Evolutionary conservation across 2,329 filamentous ascomycete species (phyloP).

Genomic region (Ceratocystiopsis brevicomis): DNA sequence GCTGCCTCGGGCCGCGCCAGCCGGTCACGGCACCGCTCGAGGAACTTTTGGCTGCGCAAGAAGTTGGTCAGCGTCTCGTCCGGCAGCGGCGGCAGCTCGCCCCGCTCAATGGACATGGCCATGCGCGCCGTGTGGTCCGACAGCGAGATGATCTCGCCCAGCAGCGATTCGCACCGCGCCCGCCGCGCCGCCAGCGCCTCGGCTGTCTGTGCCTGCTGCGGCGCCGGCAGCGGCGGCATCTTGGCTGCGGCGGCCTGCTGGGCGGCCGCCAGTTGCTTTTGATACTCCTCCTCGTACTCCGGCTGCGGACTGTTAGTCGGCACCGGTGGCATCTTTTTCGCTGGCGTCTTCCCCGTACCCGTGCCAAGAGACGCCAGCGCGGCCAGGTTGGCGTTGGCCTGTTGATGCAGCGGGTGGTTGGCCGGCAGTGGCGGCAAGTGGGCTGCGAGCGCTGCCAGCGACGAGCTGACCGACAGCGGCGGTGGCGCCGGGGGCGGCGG

Average conservation of each 20-base stretch:
- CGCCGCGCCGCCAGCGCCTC: conserved; percentile 7
- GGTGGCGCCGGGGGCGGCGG: conserved; percentile 4
- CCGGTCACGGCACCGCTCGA: conserved; percentile 9
- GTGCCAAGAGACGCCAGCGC: not conserved
- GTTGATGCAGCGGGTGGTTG: conserved; percentile 2
- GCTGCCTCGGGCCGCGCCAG: conserved; percentile 1
- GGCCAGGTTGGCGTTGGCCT: not conserved
- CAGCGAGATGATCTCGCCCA: conserved; percentile 21
- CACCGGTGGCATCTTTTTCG: not conserved
- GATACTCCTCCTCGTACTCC: too few species aligned
- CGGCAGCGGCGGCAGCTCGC: conserved; percentile 9
- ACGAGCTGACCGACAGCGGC: conserved; percentile 2
- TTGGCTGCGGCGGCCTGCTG: too few species aligned
- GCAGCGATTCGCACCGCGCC: conserved; percentile 15
- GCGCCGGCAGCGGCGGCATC: not conserved
- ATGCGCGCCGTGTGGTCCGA: conserved; percentile 24
- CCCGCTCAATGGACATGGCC: conserved; percentile 17
- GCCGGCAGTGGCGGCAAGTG: conserved; percentile 5
- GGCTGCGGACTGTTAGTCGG: too few species aligned
- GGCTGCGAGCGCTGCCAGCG: conserved; percentile 6
- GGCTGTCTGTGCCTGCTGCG: conserved; percentile 5
- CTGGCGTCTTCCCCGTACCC: not conserved
- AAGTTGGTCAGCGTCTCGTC: conserved; percentile 8
- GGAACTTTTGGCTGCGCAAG: conserved; percentile 8
- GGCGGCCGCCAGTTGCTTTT: too few species aligned